Evolutionary conservation across 495 filamentous ascomycete genomes (phyloP), one percentile per base, ranked within the genome.

Genomic region (Cenococcum geophilum): DNA sequence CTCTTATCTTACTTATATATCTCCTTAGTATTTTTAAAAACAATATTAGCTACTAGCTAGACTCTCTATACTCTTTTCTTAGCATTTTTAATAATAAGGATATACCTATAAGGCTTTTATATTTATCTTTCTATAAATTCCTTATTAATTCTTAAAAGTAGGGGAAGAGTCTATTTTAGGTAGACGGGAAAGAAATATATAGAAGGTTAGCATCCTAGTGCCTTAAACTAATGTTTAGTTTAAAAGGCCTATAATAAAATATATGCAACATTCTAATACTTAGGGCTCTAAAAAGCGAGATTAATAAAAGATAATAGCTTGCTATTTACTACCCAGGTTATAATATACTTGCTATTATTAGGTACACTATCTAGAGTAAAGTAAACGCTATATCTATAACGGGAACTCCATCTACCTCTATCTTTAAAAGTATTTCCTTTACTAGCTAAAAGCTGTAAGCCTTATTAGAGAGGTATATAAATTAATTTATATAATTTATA

Each of bases 381-480:
- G 72, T 55, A 58, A 68, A 22, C 12, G 54, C 21, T 6, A 6
- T 14, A 27, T 75, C 34, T 16, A 45, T 51, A 63, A 76, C 52
- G 42, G 61, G 22, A 63, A 60, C 61, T 48, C 54, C 8, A 62
- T 73, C 6, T 23, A 71, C 47, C 34, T 23, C 3, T 80, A 80
- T 35, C 61, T 80, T 12, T 35, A 63, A 56, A 40, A 67, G 55
- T 71, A 80, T 64, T 74, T 82, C 45, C 70, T 82, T 18, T 68
- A 74, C 61, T 79, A 72, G 77, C 37, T 79, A 14, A 75, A 80
- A 70, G 75, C 68, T 20, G 62, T 79, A 56, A 68, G 70, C 55
- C 62, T 75, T 35, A 18, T 78, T 22, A 73, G 73, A 49, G 54
- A 61, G n/a, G 23, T 35, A 12, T 10, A 51, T 21, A 53, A 59